Evolutionary conservation across 805 yeast genomes (phyloP), one percentile per base, ranked within the genome.

Genomic region (Wickerhamiella cacticola): DNA sequence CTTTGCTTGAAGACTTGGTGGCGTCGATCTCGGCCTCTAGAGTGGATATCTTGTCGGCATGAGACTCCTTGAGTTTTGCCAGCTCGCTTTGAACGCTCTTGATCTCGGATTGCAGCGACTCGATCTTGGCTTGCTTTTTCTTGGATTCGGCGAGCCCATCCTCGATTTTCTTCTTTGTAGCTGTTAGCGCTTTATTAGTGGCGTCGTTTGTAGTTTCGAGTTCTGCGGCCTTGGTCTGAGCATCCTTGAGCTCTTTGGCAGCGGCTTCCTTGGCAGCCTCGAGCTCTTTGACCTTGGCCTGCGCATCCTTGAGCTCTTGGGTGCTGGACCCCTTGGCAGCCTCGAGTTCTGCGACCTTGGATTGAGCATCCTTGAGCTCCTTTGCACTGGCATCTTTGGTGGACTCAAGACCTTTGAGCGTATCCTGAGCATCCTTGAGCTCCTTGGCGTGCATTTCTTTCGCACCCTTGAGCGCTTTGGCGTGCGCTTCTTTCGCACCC

Each of bases 11-110:
- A 12, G 46, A 19, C 22, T 42, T 34, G 19, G 24, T 25, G 26
- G 41, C 29, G 16, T 44, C 41, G 19, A 44, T 24, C 26, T 41
- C 45, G 15, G 26, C 26, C 19, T 41, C 45, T 10, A 41, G 36
- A 2, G 45, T 19, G 16, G 45, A 26, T 2, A 41, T 21, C n/a
- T 26, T 28, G 6, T 26, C 35, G 6, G 28, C 25, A 19, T 24
- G 36, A 15, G 40, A 4, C 10, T 35, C 40, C 40, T 35, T 19
- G 15, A 35, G 25, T 9, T 35, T 22, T n/a, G 18, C 22, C 3
- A 35, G 25, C 40, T 39, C 42, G 9, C 28, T 24, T 39, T 39
- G 23, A 3, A 16, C 29, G 19, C 10, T 24, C 7, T 22, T 23
- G 15, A 23, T 22, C 5, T 39, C 19, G 21, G 7, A 13, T 23